phyloP scores from a whole-genome alignment of 345 rosid genomes.

The Populus pruinosa region DNA sequence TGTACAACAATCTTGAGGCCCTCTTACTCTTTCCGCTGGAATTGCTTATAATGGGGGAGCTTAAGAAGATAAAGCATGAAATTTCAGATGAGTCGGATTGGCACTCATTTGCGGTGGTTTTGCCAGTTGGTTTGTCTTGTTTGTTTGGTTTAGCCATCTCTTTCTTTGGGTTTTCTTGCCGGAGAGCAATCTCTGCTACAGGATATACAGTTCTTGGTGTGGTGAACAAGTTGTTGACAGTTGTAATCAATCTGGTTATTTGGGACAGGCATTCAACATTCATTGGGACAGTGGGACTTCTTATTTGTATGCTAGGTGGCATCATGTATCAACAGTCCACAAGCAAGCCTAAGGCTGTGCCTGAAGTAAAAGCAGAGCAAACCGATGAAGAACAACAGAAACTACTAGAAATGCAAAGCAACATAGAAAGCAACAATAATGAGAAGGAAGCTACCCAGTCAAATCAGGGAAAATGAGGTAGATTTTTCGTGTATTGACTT shows the following conservation, averaged over 20 bases:
- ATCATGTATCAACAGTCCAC: constrained; percentile 88
- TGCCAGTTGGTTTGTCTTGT: constrained; percentile 87
- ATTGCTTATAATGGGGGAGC: constrained; percentile 90
- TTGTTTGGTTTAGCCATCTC: constrained; percentile 87
- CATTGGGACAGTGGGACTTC: constrained; percentile 76
- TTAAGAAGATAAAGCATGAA: constrained; percentile 82
- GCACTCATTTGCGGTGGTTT: constrained; percentile 65
- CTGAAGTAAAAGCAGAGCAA: constrained; percentile 38
- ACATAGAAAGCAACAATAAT: constrained; percentile 21
- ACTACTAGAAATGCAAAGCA: constrained; percentile 69
- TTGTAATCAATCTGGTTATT: constrained; percentile 70
- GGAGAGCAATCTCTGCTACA: constrained; percentile 89
- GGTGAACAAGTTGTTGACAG: constrained; percentile 88
- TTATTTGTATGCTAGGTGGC: constrained; percentile 91
- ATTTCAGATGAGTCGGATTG: constrained; percentile 67
- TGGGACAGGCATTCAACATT: constrained; percentile 95
- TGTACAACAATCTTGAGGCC: constrained; percentile 95
- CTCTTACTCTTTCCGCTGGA: constrained; percentile 83
- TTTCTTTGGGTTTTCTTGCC: constrained; percentile 95
- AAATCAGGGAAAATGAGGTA: constrained; percentile 7
- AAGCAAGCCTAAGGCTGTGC: constrained; percentile 52
- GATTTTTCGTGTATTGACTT: neutral
- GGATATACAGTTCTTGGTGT: constrained; percentile 99
- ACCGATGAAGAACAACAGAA: constrained; percentile 67
- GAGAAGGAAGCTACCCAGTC: constrained; percentile 31